These are phyloP conservation scores for Aspergillus heteromorphus DNA, from an alignment of 495 filamentous ascomycete genomes.

Conservation along the genomic window DNA sequence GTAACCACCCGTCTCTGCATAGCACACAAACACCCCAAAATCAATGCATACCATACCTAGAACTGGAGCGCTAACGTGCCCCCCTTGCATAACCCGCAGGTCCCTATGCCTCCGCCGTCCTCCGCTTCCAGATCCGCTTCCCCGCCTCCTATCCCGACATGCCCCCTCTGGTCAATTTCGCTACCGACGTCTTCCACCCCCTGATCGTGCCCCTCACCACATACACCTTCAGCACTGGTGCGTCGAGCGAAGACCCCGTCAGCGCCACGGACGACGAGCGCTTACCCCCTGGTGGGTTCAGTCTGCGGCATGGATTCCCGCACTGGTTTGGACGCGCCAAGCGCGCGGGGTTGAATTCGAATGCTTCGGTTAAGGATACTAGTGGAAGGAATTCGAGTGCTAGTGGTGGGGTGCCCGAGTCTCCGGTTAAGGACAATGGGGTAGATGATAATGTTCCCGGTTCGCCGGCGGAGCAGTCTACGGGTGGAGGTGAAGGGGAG, in stretches of 20 bases:
- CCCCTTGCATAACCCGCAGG: constrained; percentile 40
- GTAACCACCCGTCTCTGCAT: constrained; percentile 31
- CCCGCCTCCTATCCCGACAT: constrained; percentile 71
- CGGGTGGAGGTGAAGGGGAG: too few relatives aligned
- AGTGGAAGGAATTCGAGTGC: constrained; percentile 24
- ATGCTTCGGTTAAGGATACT: constrained; percentile 30
- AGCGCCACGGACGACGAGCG: constrained; percentile 77
- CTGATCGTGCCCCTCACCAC: constrained; percentile 85
- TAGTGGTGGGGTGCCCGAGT: background rate
- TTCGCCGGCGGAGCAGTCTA: background rate
- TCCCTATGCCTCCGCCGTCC: constrained; percentile 79
- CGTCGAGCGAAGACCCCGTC: constrained; percentile 61
- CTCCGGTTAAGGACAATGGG: background rate
- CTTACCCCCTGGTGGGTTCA: constrained; percentile 81
- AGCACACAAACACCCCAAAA: too few relatives aligned
- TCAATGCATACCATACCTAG: background rate
- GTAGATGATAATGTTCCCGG: background rate
- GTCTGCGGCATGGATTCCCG: constrained; percentile 82
- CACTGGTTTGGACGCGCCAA: constrained; percentile 66
- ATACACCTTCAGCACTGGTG: constrained; percentile 78
- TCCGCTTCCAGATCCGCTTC: constrained; percentile 87
- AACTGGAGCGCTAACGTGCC: background rate
- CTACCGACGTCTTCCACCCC: constrained; percentile 90
- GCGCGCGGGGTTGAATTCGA: constrained; percentile 27
- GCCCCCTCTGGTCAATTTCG: constrained; percentile 80